Base-by-base conservation (phyloP, 495 filamentous ascomycete genomes). In the Parachaetomium inaequale region DNA sequence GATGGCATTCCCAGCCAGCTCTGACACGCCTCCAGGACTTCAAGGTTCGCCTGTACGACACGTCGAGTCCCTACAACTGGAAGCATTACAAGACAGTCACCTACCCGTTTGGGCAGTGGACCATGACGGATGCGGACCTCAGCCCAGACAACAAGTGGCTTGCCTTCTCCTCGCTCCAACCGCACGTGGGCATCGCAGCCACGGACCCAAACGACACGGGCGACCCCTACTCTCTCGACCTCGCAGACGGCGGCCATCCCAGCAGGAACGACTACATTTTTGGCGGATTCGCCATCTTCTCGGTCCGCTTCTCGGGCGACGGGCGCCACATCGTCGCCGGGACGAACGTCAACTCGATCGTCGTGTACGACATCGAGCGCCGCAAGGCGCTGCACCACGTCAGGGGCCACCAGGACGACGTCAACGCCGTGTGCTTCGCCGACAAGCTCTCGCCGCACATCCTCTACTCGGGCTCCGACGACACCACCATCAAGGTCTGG, bases 381-480 rank as follows among this genome's bases (percentile, higher is more conserved):
- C 83, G 87, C 32, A 79, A 82, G 47, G 79, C 88, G 2, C 80
- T 96, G 28, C 84, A 96, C 45, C 84, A 84, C 58, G 87, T 98
- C 19, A 77, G 75, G 28, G 91, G 90, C 2, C 94, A 98, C 68
- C 73, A 82, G 12, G 84, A 94, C 63, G 93, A 98, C 72, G 94
- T 98, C 28, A 98, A 98, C 72, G 94, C 94, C 23, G 94, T 98
- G 2, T 97, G 93, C 72, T 98, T 93, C 69, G 94, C 91, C 12
- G 94, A 98, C 73, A 84, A 83, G 55, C 83, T 84, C 19, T 96
- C 92, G 0, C 94, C 94, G 4, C 93, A 98, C 71, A 93, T 98
- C 61, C 80, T 98, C 11, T 98, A 96, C 73, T 97, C 94, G 8
- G 94, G 94, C 40, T 96, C 93, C 3, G 94, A 98, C 74, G 93